phyloP scores from a whole-genome alignment of 306 rosid genomes.

The Gillenia trifoliata region DNA sequence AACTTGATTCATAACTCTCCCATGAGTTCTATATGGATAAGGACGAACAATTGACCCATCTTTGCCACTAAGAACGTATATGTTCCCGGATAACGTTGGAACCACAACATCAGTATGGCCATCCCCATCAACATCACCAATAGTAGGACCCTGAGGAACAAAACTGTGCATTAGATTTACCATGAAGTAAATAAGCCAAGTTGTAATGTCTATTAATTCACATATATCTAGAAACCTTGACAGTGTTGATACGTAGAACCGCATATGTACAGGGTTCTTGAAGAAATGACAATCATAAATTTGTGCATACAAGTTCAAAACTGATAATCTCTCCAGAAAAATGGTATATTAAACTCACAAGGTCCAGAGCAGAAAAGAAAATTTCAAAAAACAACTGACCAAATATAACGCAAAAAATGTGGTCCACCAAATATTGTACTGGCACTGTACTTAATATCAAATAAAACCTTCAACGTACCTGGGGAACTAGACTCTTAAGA shows the following conservation, averaged over 20 bases:
- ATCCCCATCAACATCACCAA: slow-evolving; percentile 95
- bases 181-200: neutral
- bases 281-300: neutral
- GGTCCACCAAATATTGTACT: neutral
- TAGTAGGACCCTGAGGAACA: slow-evolving; percentile 70
- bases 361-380: neutral
- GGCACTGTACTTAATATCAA: neutral
- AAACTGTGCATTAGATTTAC: neutral
- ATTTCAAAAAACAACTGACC: neutral
- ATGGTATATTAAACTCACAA: neutral
- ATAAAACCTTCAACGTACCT: slow-evolving; percentile 41
- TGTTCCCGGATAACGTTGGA: slow-evolving; percentile 87
- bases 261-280: neutral
- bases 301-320: neutral
- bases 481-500: slow-evolving; percentile 91
- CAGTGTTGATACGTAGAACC: neutral
- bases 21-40: slow-evolving; percentile 88
- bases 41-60: slow-evolving; percentile 80
- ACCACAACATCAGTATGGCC: slow-evolving; percentile 92
- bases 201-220: neutral
- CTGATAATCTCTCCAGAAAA: neutral
- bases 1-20: slow-evolving; percentile 92
- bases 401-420: neutral
- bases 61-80: slow-evolving; percentile 90
- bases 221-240: neutral